Conservation (phyloP, 768 basidiomycete genomes). For the Lactifluus piperatus region DNA sequence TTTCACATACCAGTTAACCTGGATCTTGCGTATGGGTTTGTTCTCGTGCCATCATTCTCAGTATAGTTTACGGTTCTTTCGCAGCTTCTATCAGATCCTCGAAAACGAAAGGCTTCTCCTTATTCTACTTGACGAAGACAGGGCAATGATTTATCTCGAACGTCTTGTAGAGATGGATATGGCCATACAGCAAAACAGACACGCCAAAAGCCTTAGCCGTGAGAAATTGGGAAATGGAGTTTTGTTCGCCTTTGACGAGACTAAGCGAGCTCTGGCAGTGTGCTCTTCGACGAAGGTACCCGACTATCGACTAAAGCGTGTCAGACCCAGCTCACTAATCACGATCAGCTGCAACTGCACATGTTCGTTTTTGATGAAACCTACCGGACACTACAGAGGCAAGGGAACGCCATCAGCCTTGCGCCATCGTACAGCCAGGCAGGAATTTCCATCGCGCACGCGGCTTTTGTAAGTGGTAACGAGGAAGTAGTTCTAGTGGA, state of each 20-base stretch:
- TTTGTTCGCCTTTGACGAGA: slow-evolving; percentile 44
- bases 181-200: neutral
- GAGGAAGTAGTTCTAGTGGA: slow-evolving; percentile 51
- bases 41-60: no score
- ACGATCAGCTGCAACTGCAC: slow-evolving; percentile 34
- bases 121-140: neutral
- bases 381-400: slow-evolving; percentile 32
- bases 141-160: slow-evolving; percentile 11
- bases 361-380: slow-evolving; percentile 41
- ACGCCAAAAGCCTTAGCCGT: slow-evolving; percentile 27
- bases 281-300: slow-evolving; percentile 37
- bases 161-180: neutral
- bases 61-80: neutral
- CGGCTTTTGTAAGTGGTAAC: slow-evolving; percentile 39
- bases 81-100: slow-evolving; percentile 12
- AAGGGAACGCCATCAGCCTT: slow-evolving; percentile 36
- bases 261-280: slow-evolving; percentile 40
- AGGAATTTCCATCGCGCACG: slow-evolving; percentile 25
- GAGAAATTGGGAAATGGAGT: slow-evolving; percentile 40
- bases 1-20: neutral
- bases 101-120: slow-evolving; percentile 16
- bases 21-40: neutral
- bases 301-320: neutral
- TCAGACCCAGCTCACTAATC: neutral
- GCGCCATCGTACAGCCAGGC: slow-evolving; percentile 34